These are phyloP conservation scores for Anthostomella pinea DNA, from an alignment of 2,329 filamentous ascomycete genomes.

Conservation along the genomic window DNA sequence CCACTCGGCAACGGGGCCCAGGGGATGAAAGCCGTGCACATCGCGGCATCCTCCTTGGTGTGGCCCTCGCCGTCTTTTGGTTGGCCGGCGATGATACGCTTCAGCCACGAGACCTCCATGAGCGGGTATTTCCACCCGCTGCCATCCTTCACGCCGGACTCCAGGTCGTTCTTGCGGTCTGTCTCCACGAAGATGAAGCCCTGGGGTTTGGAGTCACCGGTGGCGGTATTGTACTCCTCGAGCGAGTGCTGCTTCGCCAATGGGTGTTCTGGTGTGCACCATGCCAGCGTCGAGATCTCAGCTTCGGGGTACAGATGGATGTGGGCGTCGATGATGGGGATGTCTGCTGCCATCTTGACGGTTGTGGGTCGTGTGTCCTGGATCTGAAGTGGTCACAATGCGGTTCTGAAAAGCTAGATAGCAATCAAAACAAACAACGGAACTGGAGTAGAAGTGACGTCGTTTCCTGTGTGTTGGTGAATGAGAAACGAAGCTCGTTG, in stretches of 20 bases:
- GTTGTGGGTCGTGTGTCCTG: no score
- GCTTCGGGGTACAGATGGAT: conserved; percentile 79
- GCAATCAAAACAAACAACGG: no score
- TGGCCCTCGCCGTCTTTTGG: conserved; percentile 59
- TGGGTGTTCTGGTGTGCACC: conserved; percentile 60
- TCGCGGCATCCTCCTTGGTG: conserved; percentile 43
- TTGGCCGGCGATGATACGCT: conserved; percentile 61
- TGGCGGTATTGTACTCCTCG: conserved; percentile 55
- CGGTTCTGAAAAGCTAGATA: no score
- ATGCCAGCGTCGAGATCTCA: conserved; percentile 65
- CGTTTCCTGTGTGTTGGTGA: no score
- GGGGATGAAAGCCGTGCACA: conserved; percentile 70
- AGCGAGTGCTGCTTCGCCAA: conserved; percentile 64
- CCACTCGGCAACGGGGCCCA: conserved; percentile 83
- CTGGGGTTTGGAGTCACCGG: conserved; percentile 44
- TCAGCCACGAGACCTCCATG: conserved; percentile 67
- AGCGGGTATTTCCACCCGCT: conserved; percentile 67
- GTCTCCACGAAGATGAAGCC: conserved; percentile 84
- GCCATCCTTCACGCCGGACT: conserved; percentile 41
- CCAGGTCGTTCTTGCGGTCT: conserved; percentile 65
- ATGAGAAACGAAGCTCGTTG: no score
- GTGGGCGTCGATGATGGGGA: conserved; percentile 81
- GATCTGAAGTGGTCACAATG: no score
- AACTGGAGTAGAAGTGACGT: no score
- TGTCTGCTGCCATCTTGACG: conserved; percentile 29